Evolutionary conservation across 2,329 filamentous ascomycete genomes (phyloP).

Genomic region (Hymenoscyphus salicellus): DNA sequence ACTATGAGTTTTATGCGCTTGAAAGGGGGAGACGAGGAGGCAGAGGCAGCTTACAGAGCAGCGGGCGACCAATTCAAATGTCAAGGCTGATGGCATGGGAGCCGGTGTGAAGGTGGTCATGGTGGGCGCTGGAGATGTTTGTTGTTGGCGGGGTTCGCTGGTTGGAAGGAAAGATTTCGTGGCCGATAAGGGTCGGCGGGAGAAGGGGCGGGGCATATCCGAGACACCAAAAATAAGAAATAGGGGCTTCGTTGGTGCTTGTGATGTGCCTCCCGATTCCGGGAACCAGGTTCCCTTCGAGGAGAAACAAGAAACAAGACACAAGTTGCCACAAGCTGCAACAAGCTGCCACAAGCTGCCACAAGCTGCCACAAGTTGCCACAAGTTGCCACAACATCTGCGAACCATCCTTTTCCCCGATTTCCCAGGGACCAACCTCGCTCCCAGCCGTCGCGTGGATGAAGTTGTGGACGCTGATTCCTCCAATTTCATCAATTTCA

Average conservation of each 20-base stretch:
- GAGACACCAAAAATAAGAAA: neutral
- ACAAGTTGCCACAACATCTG: neutral
- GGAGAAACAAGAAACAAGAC: neutral
- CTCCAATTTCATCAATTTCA: neutral
- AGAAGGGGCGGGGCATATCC: neutral
- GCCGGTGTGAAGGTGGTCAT: neutral
- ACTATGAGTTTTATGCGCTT: constrained; percentile 15
- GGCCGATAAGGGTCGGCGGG: neutral
- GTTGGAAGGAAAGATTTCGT: neutral
- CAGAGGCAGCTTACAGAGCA: constrained; percentile 64
- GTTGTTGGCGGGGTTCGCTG: neutral
- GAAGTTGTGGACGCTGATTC: neutral
- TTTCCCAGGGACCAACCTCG: neutral
- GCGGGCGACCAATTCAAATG: constrained; percentile 71
- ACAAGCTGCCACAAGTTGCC: neutral
- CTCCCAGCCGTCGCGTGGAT: neutral
- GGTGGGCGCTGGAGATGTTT: neutral
- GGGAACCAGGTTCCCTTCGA: neutral
- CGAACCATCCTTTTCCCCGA: neutral
- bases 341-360: neutral
- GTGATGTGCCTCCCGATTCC: neutral
- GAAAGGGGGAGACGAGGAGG: constrained; percentile 6
- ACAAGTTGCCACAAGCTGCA: neutral
- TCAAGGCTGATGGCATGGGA: constrained; percentile 62
- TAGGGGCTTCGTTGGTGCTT: neutral